Percentiles rank a stretch among this genome's conserved stretches.
phyloP scores from a whole-genome alignment of 1,284 basidiomycete species.

The Vanrija sp. region DNA sequence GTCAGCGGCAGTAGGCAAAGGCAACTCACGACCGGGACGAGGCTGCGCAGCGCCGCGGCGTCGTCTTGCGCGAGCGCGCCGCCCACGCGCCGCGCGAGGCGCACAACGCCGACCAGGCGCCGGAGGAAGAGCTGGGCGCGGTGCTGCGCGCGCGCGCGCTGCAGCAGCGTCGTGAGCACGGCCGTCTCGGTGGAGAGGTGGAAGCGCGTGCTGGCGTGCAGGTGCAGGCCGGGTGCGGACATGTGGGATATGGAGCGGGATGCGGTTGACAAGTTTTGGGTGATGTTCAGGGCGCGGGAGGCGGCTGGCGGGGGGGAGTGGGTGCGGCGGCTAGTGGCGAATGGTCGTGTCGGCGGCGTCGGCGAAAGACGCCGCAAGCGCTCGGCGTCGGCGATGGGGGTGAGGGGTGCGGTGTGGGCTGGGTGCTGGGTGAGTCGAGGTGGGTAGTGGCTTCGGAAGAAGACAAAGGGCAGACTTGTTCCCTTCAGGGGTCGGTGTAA shows the following conservation, averaged over 20 bases:
- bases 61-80: neutral
- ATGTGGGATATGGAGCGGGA: slow-evolving; percentile 1
- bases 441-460: no score
- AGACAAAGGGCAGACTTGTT: no score
- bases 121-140: slow-evolving; percentile 26
- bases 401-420: no score
- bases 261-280: no score
- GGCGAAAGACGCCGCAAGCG: no score
- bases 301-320: no score
- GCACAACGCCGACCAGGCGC: slow-evolving; percentile 13
- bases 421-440: no score
- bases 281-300: no score
- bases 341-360: no score
- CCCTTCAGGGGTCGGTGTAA: no score
- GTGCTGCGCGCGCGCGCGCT: slow-evolving; percentile 26
- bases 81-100: slow-evolving; percentile 4
- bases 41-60: neutral
- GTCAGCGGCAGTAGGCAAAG: neutral
- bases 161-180: slow-evolving; percentile 13
- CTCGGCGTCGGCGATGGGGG: no score
- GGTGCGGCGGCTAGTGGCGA: no score
- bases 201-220: slow-evolving; percentile 14
- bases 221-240: neutral
- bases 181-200: slow-evolving; percentile 23
- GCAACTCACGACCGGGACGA: neutral